Evolutionary conservation across 2,329 filamentous ascomycete genomes (phyloP).

Genomic region (Geosmithia flava): DNA sequence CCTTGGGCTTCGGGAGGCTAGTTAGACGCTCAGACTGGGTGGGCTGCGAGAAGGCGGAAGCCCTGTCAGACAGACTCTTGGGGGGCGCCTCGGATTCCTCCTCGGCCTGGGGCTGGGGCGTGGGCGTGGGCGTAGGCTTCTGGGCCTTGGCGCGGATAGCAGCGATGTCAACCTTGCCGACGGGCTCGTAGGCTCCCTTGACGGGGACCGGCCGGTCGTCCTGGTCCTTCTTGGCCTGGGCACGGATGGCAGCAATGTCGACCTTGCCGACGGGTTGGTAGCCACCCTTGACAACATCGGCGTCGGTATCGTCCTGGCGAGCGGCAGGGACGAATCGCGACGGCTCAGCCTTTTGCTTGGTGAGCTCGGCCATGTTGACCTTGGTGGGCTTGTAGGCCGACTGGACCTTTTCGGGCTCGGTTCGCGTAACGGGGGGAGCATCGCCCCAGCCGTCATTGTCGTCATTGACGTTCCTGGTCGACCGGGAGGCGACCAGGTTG

Average conservation of each 20-base stretch:
- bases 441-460: conserved; percentile 95
- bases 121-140: conserved; percentile 36
- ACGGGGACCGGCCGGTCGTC: conserved; percentile 77
- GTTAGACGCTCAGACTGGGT: conserved; percentile 66
- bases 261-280: conserved; percentile 96
- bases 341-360: conserved; percentile 56
- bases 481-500: conserved; percentile 53
- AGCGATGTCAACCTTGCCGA: conserved; percentile 95
- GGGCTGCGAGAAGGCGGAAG: conserved; percentile 53
- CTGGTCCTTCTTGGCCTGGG: conserved; percentile 52
- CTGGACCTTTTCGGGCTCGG: conserved; percentile 81
- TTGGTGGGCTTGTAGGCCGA: conserved; percentile 91
- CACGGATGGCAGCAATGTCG: conserved; percentile 86
- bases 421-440: conserved; percentile 80
- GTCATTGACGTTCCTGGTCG: conserved; percentile 44
- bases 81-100: conserved; percentile 14
- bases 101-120: conserved; percentile 19
- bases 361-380: conserved; percentile 82
- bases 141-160: conserved; percentile 80
- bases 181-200: conserved; percentile 86
- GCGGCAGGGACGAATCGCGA: conserved; percentile 43
- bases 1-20: conserved; percentile 84
- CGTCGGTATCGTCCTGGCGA: conserved; percentile 26
- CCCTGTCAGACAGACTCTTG: conserved; percentile 58
- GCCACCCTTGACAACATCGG: conserved; percentile 66